These are phyloP conservation scores for Phytophthora fragariae DNA, from an alignment of 352 stramenopile species.

Conservation along the genomic window DNA sequence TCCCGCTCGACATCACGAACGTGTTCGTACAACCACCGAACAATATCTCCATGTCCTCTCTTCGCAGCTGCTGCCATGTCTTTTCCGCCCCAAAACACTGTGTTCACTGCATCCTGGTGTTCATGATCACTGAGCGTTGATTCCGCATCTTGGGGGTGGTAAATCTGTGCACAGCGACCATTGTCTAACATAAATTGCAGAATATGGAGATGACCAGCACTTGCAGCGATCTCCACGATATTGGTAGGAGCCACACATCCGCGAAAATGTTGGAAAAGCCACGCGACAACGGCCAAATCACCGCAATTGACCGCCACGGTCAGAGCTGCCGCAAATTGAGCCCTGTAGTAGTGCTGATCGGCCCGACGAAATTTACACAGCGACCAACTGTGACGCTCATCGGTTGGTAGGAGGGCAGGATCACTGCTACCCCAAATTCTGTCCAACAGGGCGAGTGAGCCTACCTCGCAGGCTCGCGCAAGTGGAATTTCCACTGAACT, in stretches of 20 bases:
- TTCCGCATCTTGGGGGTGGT: background rate
- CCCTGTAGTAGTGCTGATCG: conserved; percentile 29
- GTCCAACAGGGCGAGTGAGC: conserved; percentile 21
- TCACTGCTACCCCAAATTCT: conserved; percentile 34
- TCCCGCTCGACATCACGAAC: conserved; percentile 18
- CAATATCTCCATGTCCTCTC: conserved; percentile 28
- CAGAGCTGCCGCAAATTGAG: conserved; percentile 21
- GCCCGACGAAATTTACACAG: conserved; percentile 24
- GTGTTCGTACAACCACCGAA: conserved; percentile 33
- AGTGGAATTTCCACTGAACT: conserved; percentile 31
- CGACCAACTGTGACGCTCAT: conserved; percentile 18
- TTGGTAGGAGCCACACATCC: conserved; percentile 13
- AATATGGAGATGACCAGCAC: conserved; percentile 22
- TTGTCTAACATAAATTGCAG: conserved; percentile 27
- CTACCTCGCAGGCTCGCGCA: conserved; percentile 20
- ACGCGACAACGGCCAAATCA: conserved; percentile 20
- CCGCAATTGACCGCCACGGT: conserved; percentile 14
- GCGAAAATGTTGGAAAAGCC: conserved; percentile 35
- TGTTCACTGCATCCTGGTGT: conserved; percentile 14
- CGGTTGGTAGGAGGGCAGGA: conserved; percentile 5
- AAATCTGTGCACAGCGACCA: conserved; percentile 9
- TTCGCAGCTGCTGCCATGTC: conserved; percentile 30
- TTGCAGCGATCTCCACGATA: conserved; percentile 18
- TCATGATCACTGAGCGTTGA: background rate
- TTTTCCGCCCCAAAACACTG: conserved; percentile 25